These are phyloP conservation scores for Entoloma clypeatum DNA, from an alignment of 1,284 basidiomycete species.

Conservation along the genomic window DNA sequence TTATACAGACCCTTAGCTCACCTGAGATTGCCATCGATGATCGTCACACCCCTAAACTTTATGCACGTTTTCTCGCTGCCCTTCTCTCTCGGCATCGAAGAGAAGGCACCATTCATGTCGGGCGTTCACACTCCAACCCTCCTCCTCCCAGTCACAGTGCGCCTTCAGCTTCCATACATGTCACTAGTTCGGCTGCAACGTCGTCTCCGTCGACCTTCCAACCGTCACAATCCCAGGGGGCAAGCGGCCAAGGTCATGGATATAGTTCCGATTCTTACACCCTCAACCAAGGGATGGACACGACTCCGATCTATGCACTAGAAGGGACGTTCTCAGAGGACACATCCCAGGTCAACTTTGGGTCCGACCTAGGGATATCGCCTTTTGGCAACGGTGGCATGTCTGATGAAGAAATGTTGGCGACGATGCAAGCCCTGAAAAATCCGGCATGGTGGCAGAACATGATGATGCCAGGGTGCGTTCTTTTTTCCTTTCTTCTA, in stretches of 20 bases:
- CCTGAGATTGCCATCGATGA: slow-evolving; percentile 79
- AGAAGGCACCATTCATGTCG: slow-evolving; percentile 53
- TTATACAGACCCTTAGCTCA: slow-evolving; percentile 69
- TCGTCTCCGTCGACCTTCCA: slow-evolving; percentile 20
- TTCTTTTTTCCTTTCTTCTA: slow-evolving; percentile 2
- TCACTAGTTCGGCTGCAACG: slow-evolving; percentile 2
- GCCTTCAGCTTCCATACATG: slow-evolving; percentile 15
- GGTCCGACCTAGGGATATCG: slow-evolving; percentile 34
- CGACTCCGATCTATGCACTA: slow-evolving; percentile 37
- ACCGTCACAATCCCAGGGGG: slow-evolving; percentile 13
- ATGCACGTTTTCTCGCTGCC: slow-evolving; percentile 73
- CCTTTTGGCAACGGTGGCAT: slow-evolving; percentile 28
- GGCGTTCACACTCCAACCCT: slow-evolving; percentile 44
- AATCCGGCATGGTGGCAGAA: slow-evolving; percentile 70
- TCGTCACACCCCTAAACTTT: slow-evolving; percentile 74
- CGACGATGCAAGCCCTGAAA: slow-evolving; percentile 68
- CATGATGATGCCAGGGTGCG: slow-evolving; percentile 80
- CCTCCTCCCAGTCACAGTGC: slow-evolving; percentile 35
- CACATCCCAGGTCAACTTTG: slow-evolving; percentile 39
- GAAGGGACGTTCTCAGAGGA: slow-evolving; percentile 42
- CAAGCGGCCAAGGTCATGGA: slow-evolving; percentile 15
- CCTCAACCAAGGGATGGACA: slow-evolving; percentile 24
- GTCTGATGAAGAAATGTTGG: slow-evolving; percentile 57
- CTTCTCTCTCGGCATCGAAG: slow-evolving; percentile 64
- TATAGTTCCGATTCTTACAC: slow-evolving; percentile 15